phyloP scores from a whole-genome alignment of 306 rosid genomes.

The Trifolium dubium region DNA sequence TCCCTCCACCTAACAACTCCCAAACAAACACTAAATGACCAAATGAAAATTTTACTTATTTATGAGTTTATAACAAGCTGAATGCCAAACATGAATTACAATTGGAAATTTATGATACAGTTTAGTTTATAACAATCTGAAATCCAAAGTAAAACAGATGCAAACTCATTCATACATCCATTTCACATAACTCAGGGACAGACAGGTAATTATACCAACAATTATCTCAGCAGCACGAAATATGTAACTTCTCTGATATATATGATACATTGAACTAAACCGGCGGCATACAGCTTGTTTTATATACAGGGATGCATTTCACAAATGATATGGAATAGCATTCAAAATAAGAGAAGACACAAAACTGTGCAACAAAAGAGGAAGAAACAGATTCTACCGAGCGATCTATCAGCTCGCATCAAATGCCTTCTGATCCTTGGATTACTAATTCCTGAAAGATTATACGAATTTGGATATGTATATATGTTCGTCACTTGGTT shows the following conservation, averaged over 20 bases:
- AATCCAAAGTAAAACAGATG: constrained; percentile 16
- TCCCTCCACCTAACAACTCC: background rate
- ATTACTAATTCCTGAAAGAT: constrained; percentile 52
- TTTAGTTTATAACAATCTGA: constrained; percentile 25
- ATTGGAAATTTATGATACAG: background rate
- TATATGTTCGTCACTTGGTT: constrained; percentile 63
- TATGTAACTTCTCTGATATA: constrained; percentile 31
- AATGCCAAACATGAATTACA: background rate
- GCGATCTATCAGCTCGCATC: constrained; percentile 72
- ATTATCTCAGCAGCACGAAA: constrained; percentile 35
- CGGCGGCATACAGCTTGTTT: constrained; percentile 23
- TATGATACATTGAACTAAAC: constrained; percentile 37
- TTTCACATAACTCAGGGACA: constrained; percentile 14
- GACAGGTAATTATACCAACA: constrained; percentile 28
- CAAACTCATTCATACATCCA: constrained; percentile 23
- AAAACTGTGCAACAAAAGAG: constrained; percentile 68
- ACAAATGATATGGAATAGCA: constrained; percentile 5
- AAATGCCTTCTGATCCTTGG: constrained; percentile 76
- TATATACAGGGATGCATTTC: constrained; percentile 48
- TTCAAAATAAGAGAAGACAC: constrained; percentile 76
- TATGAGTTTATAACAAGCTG: background rate
- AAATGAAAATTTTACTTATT: background rate
- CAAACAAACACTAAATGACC: background rate
- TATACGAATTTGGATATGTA: constrained; percentile 63
- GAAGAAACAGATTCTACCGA: constrained; percentile 72